phyloP scores from a whole-genome alignment of 345 rosid species.

The Schrenkiella parvula region DNA sequence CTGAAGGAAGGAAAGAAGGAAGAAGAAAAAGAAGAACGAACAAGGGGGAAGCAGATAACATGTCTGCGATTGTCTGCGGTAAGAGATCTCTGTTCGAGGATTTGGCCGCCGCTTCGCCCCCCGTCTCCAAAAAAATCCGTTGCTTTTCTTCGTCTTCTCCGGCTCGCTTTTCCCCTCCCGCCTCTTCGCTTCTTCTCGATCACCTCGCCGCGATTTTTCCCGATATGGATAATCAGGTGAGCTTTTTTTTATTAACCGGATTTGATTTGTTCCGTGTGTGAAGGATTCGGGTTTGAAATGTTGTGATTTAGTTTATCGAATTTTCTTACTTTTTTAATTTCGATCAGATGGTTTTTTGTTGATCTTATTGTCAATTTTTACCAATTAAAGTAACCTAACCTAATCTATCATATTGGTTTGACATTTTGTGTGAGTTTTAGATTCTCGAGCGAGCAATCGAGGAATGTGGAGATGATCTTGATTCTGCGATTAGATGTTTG shows the following conservation, averaged over 20 bases:
- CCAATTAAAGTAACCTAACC: neutral
- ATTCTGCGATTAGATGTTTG: slow-evolving; percentile 81
- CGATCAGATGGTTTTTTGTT: neutral
- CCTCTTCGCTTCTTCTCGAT: slow-evolving; percentile 39
- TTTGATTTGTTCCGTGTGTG: neutral
- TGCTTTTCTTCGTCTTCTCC: slow-evolving; percentile 67
- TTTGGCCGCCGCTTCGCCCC: slow-evolving; percentile 49
- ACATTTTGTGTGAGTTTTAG: slow-evolving; percentile 32
- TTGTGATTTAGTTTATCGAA: neutral
- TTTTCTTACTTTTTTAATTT: neutral
- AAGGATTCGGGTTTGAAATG: neutral
- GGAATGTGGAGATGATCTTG: slow-evolving; percentile 84
- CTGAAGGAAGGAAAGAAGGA: slow-evolving; percentile 14
- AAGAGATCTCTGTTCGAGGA: slow-evolving; percentile 93
- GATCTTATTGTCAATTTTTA: neutral
- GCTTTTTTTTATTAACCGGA: neutral
- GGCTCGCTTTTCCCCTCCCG: slow-evolving; percentile 31
- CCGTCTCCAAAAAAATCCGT: slow-evolving; percentile 64
- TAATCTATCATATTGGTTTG: neutral
- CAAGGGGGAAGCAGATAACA: slow-evolving; percentile 54
- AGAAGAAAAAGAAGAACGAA: neutral
- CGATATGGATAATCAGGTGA: slow-evolving; percentile 73
- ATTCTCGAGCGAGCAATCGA: slow-evolving; percentile 66
- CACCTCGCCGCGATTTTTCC: slow-evolving; percentile 61
- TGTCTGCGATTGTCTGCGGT: slow-evolving; percentile 92